A percentile compares a stretch with the other conserved stretches of the same genome.
These are phyloP conservation scores for Xylaria sp. DNA, from an alignment of 2,329 filamentous ascomycete species.

Conservation along the genomic window DNA sequence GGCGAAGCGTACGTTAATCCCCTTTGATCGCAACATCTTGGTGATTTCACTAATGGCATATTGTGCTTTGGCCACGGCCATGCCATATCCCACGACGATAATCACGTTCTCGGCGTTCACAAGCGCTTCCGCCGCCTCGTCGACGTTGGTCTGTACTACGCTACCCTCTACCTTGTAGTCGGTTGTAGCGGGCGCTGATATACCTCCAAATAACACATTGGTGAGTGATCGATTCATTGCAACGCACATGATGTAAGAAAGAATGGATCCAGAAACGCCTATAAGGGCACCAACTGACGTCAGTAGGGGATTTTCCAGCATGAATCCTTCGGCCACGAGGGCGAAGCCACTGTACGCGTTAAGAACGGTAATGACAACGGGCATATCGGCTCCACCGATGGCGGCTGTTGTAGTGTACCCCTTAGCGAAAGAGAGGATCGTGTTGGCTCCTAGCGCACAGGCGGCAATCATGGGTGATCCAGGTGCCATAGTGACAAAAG, in stretches of 20 bases:
- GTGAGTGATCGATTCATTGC: constrained; percentile 93
- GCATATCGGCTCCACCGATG: constrained; percentile 95
- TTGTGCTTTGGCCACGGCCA: constrained; percentile 94
- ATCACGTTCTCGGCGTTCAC: constrained; percentile 84
- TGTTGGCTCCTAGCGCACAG: constrained; percentile 78
- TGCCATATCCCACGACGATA: constrained; percentile 90
- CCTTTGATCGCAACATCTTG: constrained; percentile 74
- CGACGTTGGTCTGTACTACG: constrained; percentile 80
- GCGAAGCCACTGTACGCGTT: constrained; percentile 94
- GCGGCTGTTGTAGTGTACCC: constrained; percentile 88
- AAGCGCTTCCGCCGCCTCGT: constrained; percentile 82
- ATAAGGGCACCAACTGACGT: constrained; percentile 89
- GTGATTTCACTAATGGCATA: constrained; percentile 90
- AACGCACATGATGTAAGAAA: constrained; percentile 87
- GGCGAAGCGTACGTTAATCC: constrained; percentile 85
- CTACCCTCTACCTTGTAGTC: constrained; percentile 83
- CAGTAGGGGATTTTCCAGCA: constrained; percentile 87
- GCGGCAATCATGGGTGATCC: constrained; percentile 82
- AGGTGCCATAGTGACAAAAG: constrained; percentile 83
- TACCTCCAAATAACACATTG: constrained; percentile 89
- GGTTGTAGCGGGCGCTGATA: constrained; percentile 69
- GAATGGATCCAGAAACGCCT: constrained; percentile 86
- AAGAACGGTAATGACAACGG: constrained; percentile 87
- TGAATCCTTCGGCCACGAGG: constrained; percentile 88
- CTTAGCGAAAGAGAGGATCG: constrained; percentile 82